Base-by-base conservation (phyloP, 768 basidiomycete species). In the Tylopilus rubrobrunneus region DNA sequence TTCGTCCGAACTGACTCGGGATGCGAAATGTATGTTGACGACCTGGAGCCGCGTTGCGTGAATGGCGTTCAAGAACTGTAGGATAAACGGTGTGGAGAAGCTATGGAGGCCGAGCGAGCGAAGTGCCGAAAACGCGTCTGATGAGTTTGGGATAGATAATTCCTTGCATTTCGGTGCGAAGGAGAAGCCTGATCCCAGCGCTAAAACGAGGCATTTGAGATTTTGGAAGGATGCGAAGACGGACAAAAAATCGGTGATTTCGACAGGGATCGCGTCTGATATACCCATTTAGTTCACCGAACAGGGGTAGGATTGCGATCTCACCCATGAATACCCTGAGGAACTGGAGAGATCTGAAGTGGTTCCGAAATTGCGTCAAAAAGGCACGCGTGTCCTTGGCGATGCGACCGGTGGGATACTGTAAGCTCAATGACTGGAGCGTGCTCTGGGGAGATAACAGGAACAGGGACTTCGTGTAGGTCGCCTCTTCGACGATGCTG, bases 201-300 rank as follows among this genome's bases (percentile, higher is more conserved):
- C 58, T 23, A 64, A 40, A 27, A 64, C 62, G 31, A 64, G 27
- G 14, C 49, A 55, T 27, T 55, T 62, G n/a, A 63, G 63, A 15
- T 36, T 55, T 33, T 48, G 46, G 21, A 61, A n/a, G 31, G 59
- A 57, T 4, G 51, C 51, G 9, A 54, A 64, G 5, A 41, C 45
- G 7, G 51, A 23, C 37, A 63, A 33, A 19, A 64, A 61, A 0
- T 64, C 56, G 28, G 43, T 31, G 39, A 64, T 58, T 7, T 61
- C 62, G 1, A 58, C 5, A 7, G 62, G 51, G 21, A 60, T 57
- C 12, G 7, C 28, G 52, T 62, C 53, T 58, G 42, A 21, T 5
- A 45, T 39, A 23, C 21, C 23, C 1, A 1, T 17, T 55, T 25
- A 51, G 37, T 37, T 29, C 34, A 31, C 33, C 6, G 27, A 6